A percentile compares a stretch with the other conserved stretches of the same genome.
These are phyloP conservation scores for Alternaria sp. DNA, from an alignment of 2,329 filamentous ascomycete species.

Conservation along the genomic window DNA sequence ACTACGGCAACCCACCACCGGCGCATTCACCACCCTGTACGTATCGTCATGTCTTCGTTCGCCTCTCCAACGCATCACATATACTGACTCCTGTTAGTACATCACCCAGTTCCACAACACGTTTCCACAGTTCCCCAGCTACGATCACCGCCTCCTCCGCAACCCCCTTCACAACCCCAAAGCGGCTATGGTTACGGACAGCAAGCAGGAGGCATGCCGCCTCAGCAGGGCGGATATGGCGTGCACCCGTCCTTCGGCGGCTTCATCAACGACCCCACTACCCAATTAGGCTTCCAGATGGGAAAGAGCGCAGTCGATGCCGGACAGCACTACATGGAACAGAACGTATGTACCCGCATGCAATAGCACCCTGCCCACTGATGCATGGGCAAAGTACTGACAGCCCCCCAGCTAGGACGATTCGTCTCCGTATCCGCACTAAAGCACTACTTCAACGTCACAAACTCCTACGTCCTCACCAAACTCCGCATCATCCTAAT, in stretches of 20 bases:
- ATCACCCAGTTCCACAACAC: conserved; percentile 97
- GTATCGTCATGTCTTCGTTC: conserved; percentile 2
- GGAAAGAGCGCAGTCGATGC: conserved; percentile 91
- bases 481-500: conserved; percentile 95
- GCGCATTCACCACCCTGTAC: conserved; percentile 82
- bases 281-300: conserved; percentile 93
- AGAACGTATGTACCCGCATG: conserved; percentile 73
- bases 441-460: conserved; percentile 99
- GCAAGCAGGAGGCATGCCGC: conserved; percentile 57
- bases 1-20: conserved; percentile 75
- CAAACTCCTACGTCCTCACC: conserved; percentile 93
- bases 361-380: background rate
- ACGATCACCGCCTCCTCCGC: conserved; percentile 87
- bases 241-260: conserved; percentile 75
- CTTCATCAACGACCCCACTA: conserved; percentile 95
- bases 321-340: conserved; percentile 92
- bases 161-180: conserved; percentile 72
- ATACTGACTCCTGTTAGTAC: conserved; percentile 48
- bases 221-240: conserved; percentile 51
- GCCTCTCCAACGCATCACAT: background rate
- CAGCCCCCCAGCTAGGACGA: conserved; percentile 67
- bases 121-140: conserved; percentile 97
- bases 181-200: conserved; percentile 76
- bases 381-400: conserved; percentile 1
- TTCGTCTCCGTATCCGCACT: conserved; percentile 92